Evolutionary conservation across 306 rosid genomes (phyloP).

Genomic region (Glycine tomentella): DNA sequence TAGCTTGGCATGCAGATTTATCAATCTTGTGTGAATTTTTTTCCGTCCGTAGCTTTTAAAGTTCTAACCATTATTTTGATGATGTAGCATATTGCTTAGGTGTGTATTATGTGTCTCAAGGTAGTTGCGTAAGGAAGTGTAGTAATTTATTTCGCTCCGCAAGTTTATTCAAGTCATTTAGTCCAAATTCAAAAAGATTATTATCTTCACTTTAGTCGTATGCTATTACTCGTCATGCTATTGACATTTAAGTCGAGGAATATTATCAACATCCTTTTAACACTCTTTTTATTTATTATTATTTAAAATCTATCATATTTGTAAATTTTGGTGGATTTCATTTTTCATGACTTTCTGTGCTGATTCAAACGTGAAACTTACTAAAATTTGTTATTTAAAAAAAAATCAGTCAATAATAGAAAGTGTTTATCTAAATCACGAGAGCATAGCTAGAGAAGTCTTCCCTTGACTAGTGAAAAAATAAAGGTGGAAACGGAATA

Average conservation of each 20-base stretch:
- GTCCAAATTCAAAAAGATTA: background rate
- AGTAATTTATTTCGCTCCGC: background rate
- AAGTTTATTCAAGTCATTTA: constrained; percentile 20
- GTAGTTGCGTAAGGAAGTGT: background rate
- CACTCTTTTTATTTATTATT: no score
- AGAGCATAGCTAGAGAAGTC: no score
- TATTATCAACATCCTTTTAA: no score
- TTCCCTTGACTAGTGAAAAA: background rate
- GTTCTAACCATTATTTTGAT: constrained; percentile 28
- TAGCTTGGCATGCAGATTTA: background rate
- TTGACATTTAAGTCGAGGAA: no score
- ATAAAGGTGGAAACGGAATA: constrained; percentile 31
- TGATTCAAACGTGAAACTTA: no score
- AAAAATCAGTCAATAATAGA: no score
- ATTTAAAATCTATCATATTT: no score
- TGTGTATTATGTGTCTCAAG: background rate
- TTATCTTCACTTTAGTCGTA: background rate
- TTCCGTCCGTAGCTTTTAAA: constrained; percentile 32
- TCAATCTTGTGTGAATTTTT: constrained; percentile 52
- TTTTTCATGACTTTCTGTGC: no score
- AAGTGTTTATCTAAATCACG: no score
- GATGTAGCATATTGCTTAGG: constrained; percentile 31
- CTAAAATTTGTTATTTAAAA: no score
- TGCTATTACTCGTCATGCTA: no score
- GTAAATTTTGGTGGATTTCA: no score